phyloP scores from a whole-genome alignment of 495 filamentous ascomycete genomes.

The Aspergillus mulundensis region DNA sequence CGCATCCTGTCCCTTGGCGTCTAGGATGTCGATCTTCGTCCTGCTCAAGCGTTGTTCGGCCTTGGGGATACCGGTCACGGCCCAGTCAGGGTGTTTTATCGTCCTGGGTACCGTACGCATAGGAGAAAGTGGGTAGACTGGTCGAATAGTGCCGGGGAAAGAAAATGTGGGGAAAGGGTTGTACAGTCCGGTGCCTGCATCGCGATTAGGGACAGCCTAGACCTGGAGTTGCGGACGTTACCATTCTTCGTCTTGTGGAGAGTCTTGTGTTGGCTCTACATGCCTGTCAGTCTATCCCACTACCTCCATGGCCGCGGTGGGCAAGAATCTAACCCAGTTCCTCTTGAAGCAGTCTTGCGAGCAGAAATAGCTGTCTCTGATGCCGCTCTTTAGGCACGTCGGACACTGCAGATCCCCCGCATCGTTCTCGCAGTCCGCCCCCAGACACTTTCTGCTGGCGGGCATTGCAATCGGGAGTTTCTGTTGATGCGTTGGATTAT shows the following conservation, averaged over 20 bases:
- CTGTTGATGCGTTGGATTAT: neutral
- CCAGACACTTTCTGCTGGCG: slow-evolving; percentile 59
- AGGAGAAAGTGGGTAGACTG: slow-evolving; percentile 83
- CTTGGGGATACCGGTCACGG: slow-evolving; percentile 74
- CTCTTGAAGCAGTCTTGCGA: slow-evolving; percentile 98
- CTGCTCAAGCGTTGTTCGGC: slow-evolving; percentile 65
- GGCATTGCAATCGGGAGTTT: neutral
- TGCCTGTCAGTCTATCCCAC: neutral
- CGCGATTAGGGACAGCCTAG: slow-evolving; percentile 25
- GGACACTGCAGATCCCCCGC: slow-evolving; percentile 86
- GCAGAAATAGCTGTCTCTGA: slow-evolving; percentile 85
- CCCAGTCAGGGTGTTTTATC: slow-evolving; percentile 82
- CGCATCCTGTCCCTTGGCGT: slow-evolving; percentile 69
- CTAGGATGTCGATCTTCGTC: slow-evolving; percentile 73
- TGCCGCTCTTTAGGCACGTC: slow-evolving; percentile 83
- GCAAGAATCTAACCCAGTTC: slow-evolving; percentile 73
- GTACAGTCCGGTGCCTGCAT: slow-evolving; percentile 68
- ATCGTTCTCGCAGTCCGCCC: slow-evolving; percentile 76
- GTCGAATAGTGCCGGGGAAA: slow-evolving; percentile 80
- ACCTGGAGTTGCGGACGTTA: slow-evolving; percentile 45
- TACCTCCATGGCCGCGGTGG: neutral
- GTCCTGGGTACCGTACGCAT: slow-evolving; percentile 66
- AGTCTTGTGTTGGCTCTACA: slow-evolving; percentile 73
- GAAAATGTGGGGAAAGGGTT: slow-evolving; percentile 85
- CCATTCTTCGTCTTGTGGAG: slow-evolving; percentile 73